These are phyloP conservation scores for Apophysomyces elegans DNA, from an alignment of 371 early-diverging fungal species.

Conservation along the genomic window DNA sequence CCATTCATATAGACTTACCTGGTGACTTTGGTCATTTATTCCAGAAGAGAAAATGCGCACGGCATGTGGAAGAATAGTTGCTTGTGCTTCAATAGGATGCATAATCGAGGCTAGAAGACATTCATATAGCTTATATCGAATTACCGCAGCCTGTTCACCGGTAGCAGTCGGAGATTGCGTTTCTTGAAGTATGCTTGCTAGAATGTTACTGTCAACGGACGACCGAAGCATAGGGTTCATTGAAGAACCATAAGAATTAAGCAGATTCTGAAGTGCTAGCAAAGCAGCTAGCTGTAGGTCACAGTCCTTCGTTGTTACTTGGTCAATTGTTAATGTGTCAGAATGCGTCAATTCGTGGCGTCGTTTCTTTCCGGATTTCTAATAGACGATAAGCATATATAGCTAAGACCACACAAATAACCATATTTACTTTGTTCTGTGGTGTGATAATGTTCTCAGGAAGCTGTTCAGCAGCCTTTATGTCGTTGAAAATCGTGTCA, in stretches of 20 bases:
- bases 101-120: slow-evolving; percentile 45
- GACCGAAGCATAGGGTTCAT: slow-evolving; percentile 32
- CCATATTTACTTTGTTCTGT: background rate
- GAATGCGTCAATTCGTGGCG: slow-evolving; percentile 45
- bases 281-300: slow-evolving; percentile 41
- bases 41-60: slow-evolving; percentile 46
- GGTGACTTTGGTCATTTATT: slow-evolving; percentile 39
- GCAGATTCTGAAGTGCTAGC: slow-evolving; percentile 22
- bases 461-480: slow-evolving; percentile 22
- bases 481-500: slow-evolving; percentile 34
- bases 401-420: background rate
- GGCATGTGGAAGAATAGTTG: slow-evolving; percentile 47
- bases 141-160: slow-evolving; percentile 20
- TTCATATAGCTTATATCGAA: slow-evolving; percentile 42
- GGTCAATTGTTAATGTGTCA: slow-evolving; percentile 27
- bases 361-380: slow-evolving; percentile 44
- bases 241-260: slow-evolving; percentile 35
- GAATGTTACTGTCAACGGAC: slow-evolving; percentile 32
- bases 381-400: background rate
- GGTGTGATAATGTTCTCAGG: background rate
- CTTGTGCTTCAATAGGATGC: slow-evolving; percentile 44
- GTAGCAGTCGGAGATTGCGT: slow-evolving; percentile 23
- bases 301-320: slow-evolving; percentile 5
- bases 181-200: slow-evolving; percentile 35
- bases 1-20: slow-evolving; percentile 20